These are phyloP conservation scores for Flaveria ramosissima DNA, from an alignment of 129 eudicot genomes.

Conservation along the genomic window DNA sequence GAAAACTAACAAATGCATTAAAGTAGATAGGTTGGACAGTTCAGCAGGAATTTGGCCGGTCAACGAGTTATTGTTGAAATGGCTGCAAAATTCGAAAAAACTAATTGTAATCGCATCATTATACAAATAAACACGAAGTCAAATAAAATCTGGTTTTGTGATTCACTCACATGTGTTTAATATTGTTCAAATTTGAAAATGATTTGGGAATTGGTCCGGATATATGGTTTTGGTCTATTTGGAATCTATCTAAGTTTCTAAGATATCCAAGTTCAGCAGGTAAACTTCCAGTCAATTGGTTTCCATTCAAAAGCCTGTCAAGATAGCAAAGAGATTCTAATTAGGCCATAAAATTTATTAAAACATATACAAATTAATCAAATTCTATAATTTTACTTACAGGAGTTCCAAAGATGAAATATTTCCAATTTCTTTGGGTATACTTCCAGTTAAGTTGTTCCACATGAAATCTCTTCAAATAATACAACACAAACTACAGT, in stretches of 20 bases:
- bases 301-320: slow-evolving; percentile 89
- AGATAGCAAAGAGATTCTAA: slow-evolving; percentile 15
- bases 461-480: slow-evolving; percentile 80
- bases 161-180: slow-evolving; percentile 70
- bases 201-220: slow-evolving; percentile 75
- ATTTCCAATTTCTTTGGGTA: slow-evolving; percentile 78
- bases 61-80: slow-evolving; percentile 78
- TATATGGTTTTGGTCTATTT: slow-evolving; percentile 71
- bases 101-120: neutral
- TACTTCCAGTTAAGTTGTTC: slow-evolving; percentile 64
- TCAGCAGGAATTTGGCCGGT: slow-evolving; percentile 81
- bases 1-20: slow-evolving; percentile 70
- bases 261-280: slow-evolving; percentile 81
- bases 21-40: slow-evolving; percentile 50
- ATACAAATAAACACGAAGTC: neutral
- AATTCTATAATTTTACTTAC: slow-evolving; percentile 44
- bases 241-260: slow-evolving; percentile 55
- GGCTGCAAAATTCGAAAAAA: slow-evolving; percentile 53
- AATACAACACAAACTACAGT: slow-evolving; percentile 17
- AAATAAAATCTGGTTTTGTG: neutral
- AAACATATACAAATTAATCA: neutral
- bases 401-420: slow-evolving; percentile 61
- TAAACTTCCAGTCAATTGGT: slow-evolving; percentile 62
- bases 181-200: slow-evolving; percentile 57
- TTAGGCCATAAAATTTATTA: neutral